Evolutionary conservation across 768 basidiomycete genomes (phyloP).

Genomic region (Tephrocybe sp.): DNA sequence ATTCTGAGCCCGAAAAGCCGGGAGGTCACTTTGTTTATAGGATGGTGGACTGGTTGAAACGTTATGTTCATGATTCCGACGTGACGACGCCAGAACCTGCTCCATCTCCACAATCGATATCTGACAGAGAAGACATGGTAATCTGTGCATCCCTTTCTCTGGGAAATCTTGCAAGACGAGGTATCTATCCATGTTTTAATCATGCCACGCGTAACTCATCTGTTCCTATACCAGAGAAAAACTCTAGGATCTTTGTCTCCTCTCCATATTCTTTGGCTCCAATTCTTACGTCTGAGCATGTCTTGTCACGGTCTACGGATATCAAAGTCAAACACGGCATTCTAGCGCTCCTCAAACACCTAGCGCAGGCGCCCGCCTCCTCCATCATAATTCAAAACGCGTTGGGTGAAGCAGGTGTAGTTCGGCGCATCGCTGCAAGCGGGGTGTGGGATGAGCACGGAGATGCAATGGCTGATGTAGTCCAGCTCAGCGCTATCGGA

Average conservation of each 20-base stretch:
- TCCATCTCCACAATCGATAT: slow-evolving; percentile 17
- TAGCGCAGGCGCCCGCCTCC: slow-evolving; percentile 69
- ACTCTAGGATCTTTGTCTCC: slow-evolving; percentile 60
- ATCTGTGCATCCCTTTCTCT: slow-evolving; percentile 83
- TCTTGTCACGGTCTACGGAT: slow-evolving; percentile 59
- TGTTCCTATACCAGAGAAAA: slow-evolving; percentile 43
- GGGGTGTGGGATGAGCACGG: slow-evolving; percentile 68
- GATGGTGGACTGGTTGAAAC: slow-evolving; percentile 77
- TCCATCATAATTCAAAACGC: slow-evolving; percentile 57
- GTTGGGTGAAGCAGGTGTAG: slow-evolving; percentile 61
- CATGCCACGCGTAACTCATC: slow-evolving; percentile 1
- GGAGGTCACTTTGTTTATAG: slow-evolving; percentile 72
- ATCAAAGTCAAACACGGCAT: slow-evolving; percentile 89
- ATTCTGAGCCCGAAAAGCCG: slow-evolving; percentile 50
- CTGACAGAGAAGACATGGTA: slow-evolving; percentile 66
- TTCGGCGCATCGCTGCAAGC: slow-evolving; percentile 60
- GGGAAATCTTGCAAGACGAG: slow-evolving; percentile 78
- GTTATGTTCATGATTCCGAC: slow-evolving; percentile 45
- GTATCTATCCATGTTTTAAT: slow-evolving; percentile 35
- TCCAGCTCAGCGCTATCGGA: slow-evolving; percentile 87
- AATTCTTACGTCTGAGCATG: slow-evolving; percentile 52
- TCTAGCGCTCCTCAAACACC: slow-evolving; percentile 83
- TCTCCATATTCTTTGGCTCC: slow-evolving; percentile 66
- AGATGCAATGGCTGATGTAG: slow-evolving; percentile 81
- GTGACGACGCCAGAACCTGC: slow-evolving; percentile 27